These are phyloP conservation scores for Pichia cactophila DNA, from an alignment of 1,139 yeast species.

Conservation along the genomic window DNA sequence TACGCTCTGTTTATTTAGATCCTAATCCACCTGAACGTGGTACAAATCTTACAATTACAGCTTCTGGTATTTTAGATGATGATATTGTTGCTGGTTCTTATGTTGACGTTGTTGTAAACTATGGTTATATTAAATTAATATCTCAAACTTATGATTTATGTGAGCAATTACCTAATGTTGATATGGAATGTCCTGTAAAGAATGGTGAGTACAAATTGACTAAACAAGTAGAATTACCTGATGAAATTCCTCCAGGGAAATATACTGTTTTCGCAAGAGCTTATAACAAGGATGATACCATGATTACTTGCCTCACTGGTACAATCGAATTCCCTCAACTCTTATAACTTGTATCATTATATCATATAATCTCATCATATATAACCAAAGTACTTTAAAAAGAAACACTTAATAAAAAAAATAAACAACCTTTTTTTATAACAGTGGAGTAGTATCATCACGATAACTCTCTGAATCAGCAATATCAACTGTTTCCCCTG, in stretches of 20 bases:
- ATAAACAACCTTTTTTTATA: neutral
- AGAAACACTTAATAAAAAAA: too few species aligned
- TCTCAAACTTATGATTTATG: conserved; percentile 87
- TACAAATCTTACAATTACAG: conserved; percentile 65
- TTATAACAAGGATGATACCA: conserved; percentile 69
- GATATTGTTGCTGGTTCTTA: conserved; percentile 77
- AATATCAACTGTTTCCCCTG: neutral
- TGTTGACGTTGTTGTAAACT: conserved; percentile 85
- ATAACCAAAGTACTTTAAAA: neutral
- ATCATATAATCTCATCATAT: neutral
- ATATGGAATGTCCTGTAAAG: conserved; percentile 69
- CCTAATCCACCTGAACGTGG: conserved; percentile 93
- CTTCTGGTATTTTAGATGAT: conserved; percentile 53
- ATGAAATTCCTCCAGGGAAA: conserved; percentile 93
- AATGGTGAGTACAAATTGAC: conserved; percentile 59
- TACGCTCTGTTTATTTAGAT: conserved; percentile 49
- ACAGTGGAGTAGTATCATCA: conserved; percentile 3
- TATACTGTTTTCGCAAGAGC: conserved; percentile 85
- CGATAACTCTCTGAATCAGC: neutral
- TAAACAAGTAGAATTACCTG: conserved; percentile 75
- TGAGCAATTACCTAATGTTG: conserved; percentile 77
- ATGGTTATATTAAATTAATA: conserved; percentile 81
- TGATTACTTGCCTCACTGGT: conserved; percentile 81
- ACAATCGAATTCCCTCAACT: conserved; percentile 50
- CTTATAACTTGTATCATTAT: neutral